Conservation (phyloP, 2,329 filamentous ascomycete species). For the Zymoseptoria brevis region DNA sequence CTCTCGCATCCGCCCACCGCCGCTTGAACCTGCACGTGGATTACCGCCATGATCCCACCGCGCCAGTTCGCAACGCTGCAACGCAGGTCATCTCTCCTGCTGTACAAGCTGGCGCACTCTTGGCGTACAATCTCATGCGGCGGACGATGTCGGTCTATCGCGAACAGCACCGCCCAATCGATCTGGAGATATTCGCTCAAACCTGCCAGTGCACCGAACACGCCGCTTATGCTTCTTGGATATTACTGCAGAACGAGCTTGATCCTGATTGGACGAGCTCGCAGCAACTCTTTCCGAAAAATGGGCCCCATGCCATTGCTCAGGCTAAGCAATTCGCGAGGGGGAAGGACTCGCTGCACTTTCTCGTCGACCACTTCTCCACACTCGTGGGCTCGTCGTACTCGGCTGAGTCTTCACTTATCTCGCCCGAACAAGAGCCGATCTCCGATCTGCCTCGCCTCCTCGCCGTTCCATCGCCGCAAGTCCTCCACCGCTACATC, state of each 20-base stretch:
- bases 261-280: not conserved
- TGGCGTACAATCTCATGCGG: slow-evolving; percentile 16
- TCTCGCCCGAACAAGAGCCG: not conserved
- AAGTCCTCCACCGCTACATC: slow-evolving; percentile 52
- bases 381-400: not conserved
- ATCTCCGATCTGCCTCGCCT: slow-evolving; percentile 24
- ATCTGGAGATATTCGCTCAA: slow-evolving; percentile 23
- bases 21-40: not conserved
- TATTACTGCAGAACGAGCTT: slow-evolving; percentile 3
- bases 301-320: not conserved
- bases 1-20: slow-evolving; percentile 5
- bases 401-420: not conserved
- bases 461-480: slow-evolving; percentile 39
- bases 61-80: not conserved
- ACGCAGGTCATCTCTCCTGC: not conserved
- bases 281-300: not conserved
- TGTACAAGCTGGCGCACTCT: slow-evolving; percentile 11
- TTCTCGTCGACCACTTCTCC: not conserved
- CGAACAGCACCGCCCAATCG: slow-evolving; percentile 25
- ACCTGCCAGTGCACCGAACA: slow-evolving; percentile 29
- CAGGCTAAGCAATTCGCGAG: not conserved
- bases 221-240: slow-evolving; percentile 23
- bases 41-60: not conserved
- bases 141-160: slow-evolving; percentile 10
- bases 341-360: not conserved